Evolutionary conservation across 495 filamentous ascomycete species (phyloP), one percentile per base, ranked within the genome.

Genomic region (Lasiosphaeria hispida): DNA sequence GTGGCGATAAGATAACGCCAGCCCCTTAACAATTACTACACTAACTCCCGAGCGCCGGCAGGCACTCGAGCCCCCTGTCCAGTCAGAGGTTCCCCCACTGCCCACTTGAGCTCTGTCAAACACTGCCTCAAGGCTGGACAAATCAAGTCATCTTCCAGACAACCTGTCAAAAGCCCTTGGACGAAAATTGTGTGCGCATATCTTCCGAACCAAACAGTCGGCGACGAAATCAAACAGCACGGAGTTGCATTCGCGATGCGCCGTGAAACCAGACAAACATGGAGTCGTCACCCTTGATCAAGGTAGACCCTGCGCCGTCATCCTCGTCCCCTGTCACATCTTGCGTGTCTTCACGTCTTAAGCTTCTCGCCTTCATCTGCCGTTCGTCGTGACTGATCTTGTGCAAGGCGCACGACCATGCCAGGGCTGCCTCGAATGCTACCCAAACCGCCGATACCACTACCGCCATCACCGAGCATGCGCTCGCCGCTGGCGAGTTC

Each of bases 401-500:
- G 30, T 40, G 3, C 61, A 55, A 94, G 88, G 94, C 92, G 61
- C 91, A 97, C 73, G 86, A 90, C 57, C 92, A 97, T 73, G 93
- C 91, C 23, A 81, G 84, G 60, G 92, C 92, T 47, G 86, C 89
- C n/a, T 85, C 83, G 53, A 66, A 85, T 39, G 84, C 90, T 58
- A 87, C 87, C 53, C 85, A 87, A 60, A 85, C 85, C 34, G 78
- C 87, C 10, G 88, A 92, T 60, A 87, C 88, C 15, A 87, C 87
- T 4, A 83, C 87, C 19, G 92, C 93, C 13, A 87, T 89, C 57
- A 87, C 87, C 62, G 88, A 96, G 67, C 92, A 97, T 76, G 86
- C 92, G 57, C 80, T 90, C 38, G 94, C 94, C 17, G 94, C 94
- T 2, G 88, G 86, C 49, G 89, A 96, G 64, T 97, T 96, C 72